These are phyloP conservation scores for Nematocida displodere DNA, from an alignment of 371 early-diverging fungal genomes.

Conservation along the genomic window DNA sequence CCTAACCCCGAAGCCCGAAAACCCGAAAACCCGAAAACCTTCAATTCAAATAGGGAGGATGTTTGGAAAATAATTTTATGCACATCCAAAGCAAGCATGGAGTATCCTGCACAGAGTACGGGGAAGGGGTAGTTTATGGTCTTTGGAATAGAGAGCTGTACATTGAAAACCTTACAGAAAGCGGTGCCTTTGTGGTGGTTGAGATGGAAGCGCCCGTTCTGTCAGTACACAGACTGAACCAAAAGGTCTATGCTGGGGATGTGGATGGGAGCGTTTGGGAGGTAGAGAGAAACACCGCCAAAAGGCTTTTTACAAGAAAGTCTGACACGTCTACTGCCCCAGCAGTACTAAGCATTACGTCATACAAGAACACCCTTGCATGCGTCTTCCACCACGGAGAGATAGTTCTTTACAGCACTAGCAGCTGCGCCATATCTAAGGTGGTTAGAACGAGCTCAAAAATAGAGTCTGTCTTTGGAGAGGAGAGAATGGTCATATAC, in stretches of 20 bases:
- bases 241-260: slow-evolving; percentile 10
- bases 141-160: slow-evolving; percentile 27
- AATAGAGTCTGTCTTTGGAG: background rate
- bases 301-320: background rate
- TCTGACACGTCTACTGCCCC: background rate
- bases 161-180: background rate
- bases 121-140: slow-evolving; percentile 5
- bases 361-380: background rate
- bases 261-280: slow-evolving; percentile 25
- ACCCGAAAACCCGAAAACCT: too few species aligned
- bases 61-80: slow-evolving; percentile 32
- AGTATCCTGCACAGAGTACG: slow-evolving; percentile 18
- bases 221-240: background rate
- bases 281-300: background rate
- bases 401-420: background rate
- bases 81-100: background rate
- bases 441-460: background rate
- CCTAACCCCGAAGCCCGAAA: background rate
- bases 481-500: background rate
- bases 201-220: slow-evolving; percentile 4
- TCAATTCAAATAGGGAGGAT: slow-evolving; percentile 6
- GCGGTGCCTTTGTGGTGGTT: background rate
- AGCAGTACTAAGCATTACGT: slow-evolving; percentile 3
- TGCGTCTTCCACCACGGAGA: background rate
- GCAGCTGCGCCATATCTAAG: background rate